Evolutionary conservation across 345 rosid species (phyloP).

Genomic region (Eucalyptus microcorys): DNA sequence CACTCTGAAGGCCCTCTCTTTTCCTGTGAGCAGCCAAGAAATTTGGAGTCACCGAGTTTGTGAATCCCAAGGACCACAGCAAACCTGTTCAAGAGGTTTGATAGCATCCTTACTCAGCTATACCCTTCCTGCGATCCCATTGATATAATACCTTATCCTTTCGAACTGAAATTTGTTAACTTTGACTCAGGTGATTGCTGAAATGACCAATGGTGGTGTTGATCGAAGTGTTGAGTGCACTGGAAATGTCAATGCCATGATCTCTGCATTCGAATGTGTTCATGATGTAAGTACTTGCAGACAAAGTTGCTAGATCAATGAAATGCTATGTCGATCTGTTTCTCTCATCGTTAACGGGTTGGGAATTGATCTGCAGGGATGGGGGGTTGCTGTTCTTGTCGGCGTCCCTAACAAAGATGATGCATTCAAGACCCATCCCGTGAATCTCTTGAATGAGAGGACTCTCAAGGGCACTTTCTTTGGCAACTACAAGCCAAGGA

Average conservation of each 20-base stretch:
- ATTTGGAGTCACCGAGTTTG: constrained; percentile 30
- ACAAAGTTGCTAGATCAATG: not conserved
- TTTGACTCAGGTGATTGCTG: constrained; percentile 41
- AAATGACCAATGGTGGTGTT: constrained; percentile 68
- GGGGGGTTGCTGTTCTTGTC: constrained; percentile 46
- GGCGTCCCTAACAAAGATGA: constrained; percentile 43
- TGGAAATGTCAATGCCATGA: constrained; percentile 61
- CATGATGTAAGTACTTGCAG: constrained; percentile 48
- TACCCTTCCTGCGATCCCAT: not conserved
- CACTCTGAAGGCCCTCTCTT: not conserved
- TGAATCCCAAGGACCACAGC: constrained; percentile 23
- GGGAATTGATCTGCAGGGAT: constrained; percentile 13
- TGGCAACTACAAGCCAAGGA: constrained; percentile 46
- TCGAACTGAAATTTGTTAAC: not conserved
- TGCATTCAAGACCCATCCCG: constrained; percentile 36
- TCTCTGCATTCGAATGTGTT: constrained; percentile 81
- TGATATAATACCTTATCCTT: not conserved
- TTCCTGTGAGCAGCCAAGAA: constrained; percentile 16
- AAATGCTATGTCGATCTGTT: not conserved
- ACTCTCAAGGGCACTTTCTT: constrained; percentile 48
- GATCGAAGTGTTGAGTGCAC: constrained; percentile 81
- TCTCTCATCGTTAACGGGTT: not conserved
- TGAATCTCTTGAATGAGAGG: constrained; percentile 31
- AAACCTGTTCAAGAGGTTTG: constrained; percentile 29
- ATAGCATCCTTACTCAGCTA: not conserved